A percentile compares a stretch with the other conserved stretches of the same genome.
Conservation (phyloP, 2,329 filamentous ascomycete genomes). For the Akanthomyces dipterigenus region DNA sequence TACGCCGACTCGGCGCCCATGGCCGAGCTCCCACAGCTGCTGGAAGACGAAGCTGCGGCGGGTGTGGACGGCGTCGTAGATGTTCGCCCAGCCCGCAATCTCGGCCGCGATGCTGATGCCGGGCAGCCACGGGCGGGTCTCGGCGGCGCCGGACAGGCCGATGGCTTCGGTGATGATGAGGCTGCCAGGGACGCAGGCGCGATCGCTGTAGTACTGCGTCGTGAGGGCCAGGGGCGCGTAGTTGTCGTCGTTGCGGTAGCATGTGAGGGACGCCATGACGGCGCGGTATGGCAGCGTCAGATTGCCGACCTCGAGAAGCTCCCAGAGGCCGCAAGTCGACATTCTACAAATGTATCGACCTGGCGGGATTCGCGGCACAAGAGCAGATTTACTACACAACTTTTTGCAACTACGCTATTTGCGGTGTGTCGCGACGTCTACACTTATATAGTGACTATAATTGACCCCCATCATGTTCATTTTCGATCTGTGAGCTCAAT, state of each 20-base stretch:
- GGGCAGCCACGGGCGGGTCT: slow-evolving; percentile 25
- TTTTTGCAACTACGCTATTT: background rate
- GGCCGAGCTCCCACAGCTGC: slow-evolving; percentile 20
- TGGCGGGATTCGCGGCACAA: background rate
- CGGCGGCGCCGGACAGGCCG: slow-evolving; percentile 19
- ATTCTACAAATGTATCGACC: slow-evolving; percentile 12
- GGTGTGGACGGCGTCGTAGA: slow-evolving; percentile 23
- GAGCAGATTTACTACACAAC: too few relatives aligned
- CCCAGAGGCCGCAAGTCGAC: slow-evolving; percentile 28
- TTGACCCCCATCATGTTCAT: background rate
- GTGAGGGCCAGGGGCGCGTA: slow-evolving; percentile 22
- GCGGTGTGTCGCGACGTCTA: background rate
- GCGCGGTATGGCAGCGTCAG: slow-evolving; percentile 32
- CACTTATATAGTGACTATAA: background rate
- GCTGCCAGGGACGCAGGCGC: slow-evolving; percentile 38
- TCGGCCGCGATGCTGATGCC: slow-evolving; percentile 35
- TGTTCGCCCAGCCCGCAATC: slow-evolving; percentile 22
- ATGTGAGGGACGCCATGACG: slow-evolving; percentile 50
- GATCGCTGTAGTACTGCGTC: slow-evolving; percentile 24
- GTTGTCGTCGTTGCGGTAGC: slow-evolving; percentile 40
- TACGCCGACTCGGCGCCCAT: slow-evolving; percentile 19
- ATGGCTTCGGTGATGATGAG: slow-evolving; percentile 26
- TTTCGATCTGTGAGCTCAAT: background rate
- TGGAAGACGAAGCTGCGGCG: slow-evolving; percentile 24
- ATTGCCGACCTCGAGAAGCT: slow-evolving; percentile 31